phyloP scores from a whole-genome alignment of 805 yeast species.

The Teunomyces funiuensis region DNA sequence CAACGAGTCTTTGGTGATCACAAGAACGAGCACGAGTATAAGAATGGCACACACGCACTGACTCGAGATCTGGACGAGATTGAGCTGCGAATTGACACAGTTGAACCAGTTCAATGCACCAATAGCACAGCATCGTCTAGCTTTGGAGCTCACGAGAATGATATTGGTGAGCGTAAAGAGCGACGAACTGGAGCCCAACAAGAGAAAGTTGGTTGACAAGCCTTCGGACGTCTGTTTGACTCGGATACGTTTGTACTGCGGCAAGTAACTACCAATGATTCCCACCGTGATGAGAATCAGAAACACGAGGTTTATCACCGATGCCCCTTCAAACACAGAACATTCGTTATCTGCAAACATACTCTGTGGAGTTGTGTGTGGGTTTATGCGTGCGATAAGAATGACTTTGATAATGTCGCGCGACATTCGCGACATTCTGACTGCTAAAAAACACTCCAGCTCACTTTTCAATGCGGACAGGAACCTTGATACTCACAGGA shows the following conservation, averaged over 20 bases:
- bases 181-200: conserved; percentile 72
- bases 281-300: conserved; percentile 61
- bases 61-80: conserved; percentile 62
- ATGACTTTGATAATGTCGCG: neutral
- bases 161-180: conserved; percentile 67
- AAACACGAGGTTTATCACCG: conserved; percentile 45
- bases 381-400: neutral
- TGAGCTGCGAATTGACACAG: conserved; percentile 65
- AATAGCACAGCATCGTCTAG: conserved; percentile 58
- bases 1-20: conserved; percentile 45
- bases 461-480: conserved; percentile 17
- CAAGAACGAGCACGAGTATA: conserved; percentile 56
- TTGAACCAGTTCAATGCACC: conserved; percentile 50
- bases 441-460: too few relatives aligned
- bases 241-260: conserved; percentile 67
- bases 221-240: conserved; percentile 70
- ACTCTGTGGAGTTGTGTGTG: neutral
- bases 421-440: neutral
- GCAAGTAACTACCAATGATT: conserved; percentile 67
- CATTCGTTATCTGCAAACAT: conserved; percentile 25
- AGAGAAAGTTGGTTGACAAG: conserved; percentile 65
- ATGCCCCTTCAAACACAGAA: conserved; percentile 48
- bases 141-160: conserved; percentile 56
- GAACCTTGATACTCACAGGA: conserved; percentile 18
- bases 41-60: conserved; percentile 61